Base-by-base conservation (phyloP, 805 yeast genomes). In the Saitoella complicata region DNA sequence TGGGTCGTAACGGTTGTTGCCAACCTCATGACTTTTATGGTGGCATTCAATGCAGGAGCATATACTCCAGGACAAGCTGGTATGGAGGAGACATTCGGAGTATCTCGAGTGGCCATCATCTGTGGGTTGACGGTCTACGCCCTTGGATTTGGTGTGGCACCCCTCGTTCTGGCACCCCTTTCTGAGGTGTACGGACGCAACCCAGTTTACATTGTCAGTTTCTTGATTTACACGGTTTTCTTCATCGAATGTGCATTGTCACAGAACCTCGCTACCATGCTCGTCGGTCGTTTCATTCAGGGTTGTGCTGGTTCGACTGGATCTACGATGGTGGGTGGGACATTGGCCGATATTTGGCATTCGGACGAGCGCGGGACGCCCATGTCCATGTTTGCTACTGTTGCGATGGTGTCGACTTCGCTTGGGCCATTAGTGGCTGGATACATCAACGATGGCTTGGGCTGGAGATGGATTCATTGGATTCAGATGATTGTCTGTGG, bases 141-240 rank as follows among this genome's bases (percentile, higher is more conserved):
- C 21, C 21, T 68, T 8, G 96, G 95, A 5, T 85, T 86, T 57
- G 71, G 86, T 31, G 69, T 84, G 31, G 95, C 95, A 38, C 95
- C 95, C 0, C 65, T 86, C 50, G 51, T 85, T 29, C 86, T 94
- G 93, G 82, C 94, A 9, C 95, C 95, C 8, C 64, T 85, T 36
- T 73, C 84, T 32, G 96, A 86, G 63, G 77, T 78, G 55, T 75
- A 78, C 53, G 95, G 96, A 41, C 73, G 96, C 63, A 71, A 83
- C 52, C 81, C 86, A 3, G 88, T 85, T 29, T 86, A 86, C 57
- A 71, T 80, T 55, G 67, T 81, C 46, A 80, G 94, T 3, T 73
- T 84, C 58, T 71, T 75, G 36, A 68, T 85, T 21, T 84, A 85
- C 58, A 73, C 75, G 43, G 69, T 84, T 45, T 75, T 75, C 60